Evolutionary conservation across 805 yeast genomes (phyloP), one percentile per base, ranked within the genome.

Genomic region (Saccharomycopsis sp.): DNA sequence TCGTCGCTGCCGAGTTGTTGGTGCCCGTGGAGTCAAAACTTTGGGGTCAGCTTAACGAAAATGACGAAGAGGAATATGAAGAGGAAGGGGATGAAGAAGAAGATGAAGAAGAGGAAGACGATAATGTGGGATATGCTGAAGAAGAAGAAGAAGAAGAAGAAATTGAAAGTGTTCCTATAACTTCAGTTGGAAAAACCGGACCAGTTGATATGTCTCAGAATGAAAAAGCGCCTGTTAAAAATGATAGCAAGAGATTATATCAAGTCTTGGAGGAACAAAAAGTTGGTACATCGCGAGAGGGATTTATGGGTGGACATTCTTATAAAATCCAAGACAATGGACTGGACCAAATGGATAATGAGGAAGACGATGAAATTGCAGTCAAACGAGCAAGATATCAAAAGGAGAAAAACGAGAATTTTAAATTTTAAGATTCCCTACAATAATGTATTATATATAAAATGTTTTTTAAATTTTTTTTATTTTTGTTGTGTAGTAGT

Each of bases 61-160:
- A 57, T 13, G 61, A 60, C 50, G 71, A 63, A 11, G 60, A 65
- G 2, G 65, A 62, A 31, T 56, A 63, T n/a, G 65, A 59, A 5
- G 68, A 59, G 21, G 64, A 58, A 21, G 61, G 51, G 1, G 60
- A 64, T 32, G 71, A 54, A n/a, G 61, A 60, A 50, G 71, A 63
- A 11, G 59, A 64, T 3, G 66, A 62, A 31, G 57, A 63, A n/a
- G 65, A 59, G 5, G 68, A 59, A 22, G 64, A 58, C 21, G 61
- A 52, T 1, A 59, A 64, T 32, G 71, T 61, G 3, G 56, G 51
- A 16, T 54, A 57, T 16, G 50, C 52, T 4, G 56, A 48, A 3
- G 39, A 51, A 23, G 52, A 36, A 8, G 51, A 32, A 13, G 44
- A 19, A 14, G 31, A 46, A 43, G 36, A 43, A 38, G 49, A 38